Conservation (phyloP, 2,329 filamentous ascomycete species). For the Fonsecaea multimorphosa region DNA sequence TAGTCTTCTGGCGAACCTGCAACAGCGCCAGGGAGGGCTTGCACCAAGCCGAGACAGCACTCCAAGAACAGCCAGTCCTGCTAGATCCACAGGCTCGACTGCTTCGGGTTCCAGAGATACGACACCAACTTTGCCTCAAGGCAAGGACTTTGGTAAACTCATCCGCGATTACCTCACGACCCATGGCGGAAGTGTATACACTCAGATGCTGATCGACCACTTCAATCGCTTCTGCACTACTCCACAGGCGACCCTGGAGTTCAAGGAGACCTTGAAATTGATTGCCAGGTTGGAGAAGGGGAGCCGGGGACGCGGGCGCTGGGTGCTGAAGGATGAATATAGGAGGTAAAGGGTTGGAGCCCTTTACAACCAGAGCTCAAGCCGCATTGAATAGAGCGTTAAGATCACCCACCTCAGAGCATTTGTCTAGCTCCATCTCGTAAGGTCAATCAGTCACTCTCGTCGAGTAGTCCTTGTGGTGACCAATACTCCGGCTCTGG, state of each 20-base stretch:
- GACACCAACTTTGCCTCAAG: slow-evolving; percentile 48
- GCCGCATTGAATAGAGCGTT: background rate
- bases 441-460: slow-evolving; percentile 45
- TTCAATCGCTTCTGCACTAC: slow-evolving; percentile 82
- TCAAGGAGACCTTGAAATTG: slow-evolving; percentile 77
- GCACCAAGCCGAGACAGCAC: slow-evolving; percentile 28
- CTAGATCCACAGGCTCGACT: slow-evolving; percentile 36
- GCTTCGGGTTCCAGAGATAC: slow-evolving; percentile 34
- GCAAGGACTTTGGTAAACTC: slow-evolving; percentile 70
- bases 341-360: slow-evolving; percentile 29
- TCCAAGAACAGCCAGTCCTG: slow-evolving; percentile 36
- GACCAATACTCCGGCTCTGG: slow-evolving; percentile 92
- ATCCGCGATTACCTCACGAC: slow-evolving; percentile 79
- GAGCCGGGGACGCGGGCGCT: slow-evolving; percentile 58
- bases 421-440: background rate
- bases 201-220: slow-evolving; percentile 86
- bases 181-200: slow-evolving; percentile 79
- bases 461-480: slow-evolving; percentile 53
- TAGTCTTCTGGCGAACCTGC: slow-evolving; percentile 63
- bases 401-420: background rate
- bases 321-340: slow-evolving; percentile 66
- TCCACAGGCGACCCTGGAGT: slow-evolving; percentile 72
- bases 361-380: background rate
- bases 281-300: slow-evolving; percentile 74
- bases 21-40: slow-evolving; percentile 59